Evolutionary conservation across 2,329 filamentous ascomycete species (phyloP), one percentile per base, ranked within the genome.

Genomic region (Parastagonospora nodorum): DNA sequence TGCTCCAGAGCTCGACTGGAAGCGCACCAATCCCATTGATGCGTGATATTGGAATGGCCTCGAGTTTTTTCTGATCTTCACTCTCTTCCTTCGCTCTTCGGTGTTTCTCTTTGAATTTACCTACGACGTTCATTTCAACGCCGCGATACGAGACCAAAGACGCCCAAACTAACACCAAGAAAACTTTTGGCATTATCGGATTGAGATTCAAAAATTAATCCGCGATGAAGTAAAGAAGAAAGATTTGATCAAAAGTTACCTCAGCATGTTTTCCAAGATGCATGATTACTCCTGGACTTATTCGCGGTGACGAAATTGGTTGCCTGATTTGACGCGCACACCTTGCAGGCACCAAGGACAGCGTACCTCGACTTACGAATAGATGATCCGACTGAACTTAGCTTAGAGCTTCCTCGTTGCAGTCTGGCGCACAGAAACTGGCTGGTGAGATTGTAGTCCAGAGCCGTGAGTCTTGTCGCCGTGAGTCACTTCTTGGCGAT

Each of bases 1-100:
- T 29, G 24, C 39, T 29, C 49, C 49, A 51, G 6, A 51, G 16
- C 16, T 51, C 49, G 19, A 36, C 15, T 7, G 49, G 49, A 3
- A 51, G 30, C 7, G 44, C 33, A 9, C 6, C 16, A 16, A 47
- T 47, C 1, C 44, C 33, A n/a, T 16, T 31, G 12, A 44, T 28
- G 5, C n/a, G 36, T 5, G 42, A 42, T n/a, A 3, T 5, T 8
- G 36, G 48, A 27, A 50, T 42, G 6, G 1, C 8, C 9, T 7
- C 28, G 8, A 36, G 15, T 4, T 8, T 24, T n/a, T 19, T 14
- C 14, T 19, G 31, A 16, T 14, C 11, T n/a, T 30, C 12, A 7
- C 12, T 28, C 8, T 12, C n/a, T 4, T 27, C 16, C 15, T 14
- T 4, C 10, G 41, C 5, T 9, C 24, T 15, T 35, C 31, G 42